These are phyloP conservation scores for Fistulifera solaris DNA, from an alignment of 108 stramenopile genomes.

Conservation along the genomic window DNA sequence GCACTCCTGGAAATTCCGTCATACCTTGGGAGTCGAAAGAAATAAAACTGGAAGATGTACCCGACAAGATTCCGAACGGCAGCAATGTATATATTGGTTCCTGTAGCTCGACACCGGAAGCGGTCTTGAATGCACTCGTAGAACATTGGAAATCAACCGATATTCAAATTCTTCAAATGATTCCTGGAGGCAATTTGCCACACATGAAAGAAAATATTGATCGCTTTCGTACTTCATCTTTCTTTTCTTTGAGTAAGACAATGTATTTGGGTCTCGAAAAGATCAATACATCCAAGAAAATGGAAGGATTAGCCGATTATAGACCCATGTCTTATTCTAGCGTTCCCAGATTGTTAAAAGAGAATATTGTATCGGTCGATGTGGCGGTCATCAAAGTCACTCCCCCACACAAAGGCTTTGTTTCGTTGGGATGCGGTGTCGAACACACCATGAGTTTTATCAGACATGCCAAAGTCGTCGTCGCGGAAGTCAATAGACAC, in stretches of 20 bases:
- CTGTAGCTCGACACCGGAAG: slow-evolving; percentile 20
- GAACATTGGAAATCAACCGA: slow-evolving; percentile 12
- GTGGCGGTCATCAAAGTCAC: slow-evolving; percentile 29
- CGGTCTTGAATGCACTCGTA: slow-evolving; percentile 13
- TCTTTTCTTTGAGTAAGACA: slow-evolving; percentile 12
- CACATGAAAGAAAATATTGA: slow-evolving; percentile 21
- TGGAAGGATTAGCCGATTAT: slow-evolving; percentile 25
- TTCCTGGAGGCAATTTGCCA: slow-evolving; percentile 27
- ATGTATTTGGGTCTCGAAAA: slow-evolving; percentile 9
- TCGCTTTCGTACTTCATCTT: slow-evolving; percentile 23
- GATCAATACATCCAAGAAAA: not conserved
- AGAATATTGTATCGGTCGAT: slow-evolving; percentile 19
- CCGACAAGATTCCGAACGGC: slow-evolving; percentile 21
- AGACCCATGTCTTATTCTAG: slow-evolving; percentile 12
- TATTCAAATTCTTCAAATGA: slow-evolving; percentile 28
- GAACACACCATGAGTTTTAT: slow-evolving; percentile 21
- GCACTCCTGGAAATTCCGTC: too few species aligned
- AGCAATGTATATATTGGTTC: slow-evolving; percentile 18
- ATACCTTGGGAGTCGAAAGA: slow-evolving; percentile 17
- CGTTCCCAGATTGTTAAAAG: slow-evolving; percentile 14
- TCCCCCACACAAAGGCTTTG: slow-evolving; percentile 27
- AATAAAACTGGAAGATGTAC: slow-evolving; percentile 12
- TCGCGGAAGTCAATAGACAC: slow-evolving; percentile 28
- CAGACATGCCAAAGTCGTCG: slow-evolving; percentile 19
- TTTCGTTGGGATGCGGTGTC: slow-evolving; percentile 22